These are phyloP conservation scores for Boletus pseudopeckii DNA, from an alignment of 768 basidiomycete genomes.

Conservation along the genomic window DNA sequence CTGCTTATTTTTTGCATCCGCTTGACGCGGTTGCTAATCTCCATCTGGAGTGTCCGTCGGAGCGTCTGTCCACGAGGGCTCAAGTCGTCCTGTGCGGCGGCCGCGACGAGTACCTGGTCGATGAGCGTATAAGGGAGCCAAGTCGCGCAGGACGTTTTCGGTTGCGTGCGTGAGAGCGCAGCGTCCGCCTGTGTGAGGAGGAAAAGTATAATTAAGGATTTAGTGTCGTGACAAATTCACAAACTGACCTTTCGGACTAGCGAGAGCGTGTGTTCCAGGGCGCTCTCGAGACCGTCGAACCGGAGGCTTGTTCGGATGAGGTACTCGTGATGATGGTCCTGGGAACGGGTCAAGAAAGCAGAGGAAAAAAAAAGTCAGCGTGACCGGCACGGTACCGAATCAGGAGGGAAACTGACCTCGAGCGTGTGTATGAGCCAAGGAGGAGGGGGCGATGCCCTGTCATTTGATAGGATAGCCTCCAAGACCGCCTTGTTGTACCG, in stretches of 20 bases:
- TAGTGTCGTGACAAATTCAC: neutral
- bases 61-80: constrained; percentile 40
- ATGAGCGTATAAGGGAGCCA: constrained; percentile 85
- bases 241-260: constrained; percentile 67
- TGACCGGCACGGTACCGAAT: neutral
- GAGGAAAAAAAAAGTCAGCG: neutral
- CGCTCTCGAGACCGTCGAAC: constrained; percentile 76
- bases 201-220: constrained; percentile 7
- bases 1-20: constrained; percentile 65
- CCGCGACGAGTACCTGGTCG: constrained; percentile 74
- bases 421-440: constrained; percentile 80
- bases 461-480: constrained; percentile 70
- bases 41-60: constrained; percentile 52
- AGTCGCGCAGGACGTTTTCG: constrained; percentile 55
- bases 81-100: constrained; percentile 49
- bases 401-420: constrained; percentile 44
- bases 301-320: constrained; percentile 76
- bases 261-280: constrained; percentile 67
- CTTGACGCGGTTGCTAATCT: constrained; percentile 62
- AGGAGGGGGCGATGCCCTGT: constrained; percentile 61
- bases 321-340: constrained; percentile 76
- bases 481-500: constrained; percentile 73
- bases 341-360: neutral
- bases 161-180: constrained; percentile 48
- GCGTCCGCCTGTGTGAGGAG: constrained; percentile 45